A percentile compares a stretch with the other conserved stretches of the same genome.
Conservation (phyloP, 2,329 filamentous ascomycete genomes). For the Elsinoe fawcettii region DNA sequence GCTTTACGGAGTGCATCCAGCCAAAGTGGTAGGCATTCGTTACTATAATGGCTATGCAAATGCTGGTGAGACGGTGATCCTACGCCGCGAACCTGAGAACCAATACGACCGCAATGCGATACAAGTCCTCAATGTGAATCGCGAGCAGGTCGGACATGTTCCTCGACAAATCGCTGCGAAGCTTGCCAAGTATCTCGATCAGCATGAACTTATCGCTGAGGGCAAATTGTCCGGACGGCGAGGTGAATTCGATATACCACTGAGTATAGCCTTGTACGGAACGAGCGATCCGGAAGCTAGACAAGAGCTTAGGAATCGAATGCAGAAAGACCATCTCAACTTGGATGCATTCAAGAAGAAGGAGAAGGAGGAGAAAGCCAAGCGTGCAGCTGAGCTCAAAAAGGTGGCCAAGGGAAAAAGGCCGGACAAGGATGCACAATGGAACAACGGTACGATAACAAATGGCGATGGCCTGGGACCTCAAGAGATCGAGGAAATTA, state of each 20-base stretch:
- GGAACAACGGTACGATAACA: constrained; percentile 20
- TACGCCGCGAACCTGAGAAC: constrained; percentile 60
- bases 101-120: constrained; percentile 31
- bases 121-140: constrained; percentile 64
- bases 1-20: constrained; percentile 35
- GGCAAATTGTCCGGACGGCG: constrained; percentile 61
- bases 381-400: constrained; percentile 23
- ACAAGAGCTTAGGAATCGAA: constrained; percentile 48
- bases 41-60: constrained; percentile 59
- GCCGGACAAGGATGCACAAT: constrained; percentile 4
- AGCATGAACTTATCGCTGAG: constrained; percentile 55
- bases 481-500: constrained; percentile 54
- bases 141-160: constrained; percentile 70
- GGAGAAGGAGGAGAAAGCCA: constrained; percentile 30
- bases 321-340: constrained; percentile 60
- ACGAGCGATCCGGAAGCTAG: constrained; percentile 30
- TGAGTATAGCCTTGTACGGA: constrained; percentile 63
- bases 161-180: constrained; percentile 60
- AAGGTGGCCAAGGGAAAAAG: constrained; percentile 18
- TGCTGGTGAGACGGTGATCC: constrained; percentile 54
- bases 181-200: constrained; percentile 63
- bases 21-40: constrained; percentile 53
- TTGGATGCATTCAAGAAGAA: constrained; percentile 37
- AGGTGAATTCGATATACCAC: constrained; percentile 61
- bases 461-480: constrained; percentile 29